phyloP scores from a whole-genome alignment of 441 rosid species.

The Erodium moschatum region DNA sequence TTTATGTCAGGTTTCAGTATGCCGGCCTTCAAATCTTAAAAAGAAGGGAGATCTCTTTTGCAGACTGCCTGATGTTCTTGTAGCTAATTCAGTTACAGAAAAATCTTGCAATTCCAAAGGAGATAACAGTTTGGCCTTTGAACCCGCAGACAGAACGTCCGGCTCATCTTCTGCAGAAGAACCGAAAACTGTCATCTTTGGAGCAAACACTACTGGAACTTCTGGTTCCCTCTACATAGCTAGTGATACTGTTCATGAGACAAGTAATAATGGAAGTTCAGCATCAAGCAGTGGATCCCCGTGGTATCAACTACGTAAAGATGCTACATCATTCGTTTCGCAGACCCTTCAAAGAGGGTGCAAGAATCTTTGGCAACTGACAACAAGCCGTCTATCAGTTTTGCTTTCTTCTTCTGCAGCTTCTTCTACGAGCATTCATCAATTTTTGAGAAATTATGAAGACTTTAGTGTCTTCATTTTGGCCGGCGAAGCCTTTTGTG shows the following conservation, averaged over 20 bases:
- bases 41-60: constrained; percentile 33
- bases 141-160: constrained; percentile 29
- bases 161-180: constrained; percentile 35
- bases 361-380: constrained; percentile 96
- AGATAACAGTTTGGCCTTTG: constrained; percentile 29
- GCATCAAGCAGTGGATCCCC: constrained; percentile 71
- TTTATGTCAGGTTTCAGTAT: constrained; percentile 29
- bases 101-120: constrained; percentile 33
- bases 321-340: constrained; percentile 76
- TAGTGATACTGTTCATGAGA: constrained; percentile 32
- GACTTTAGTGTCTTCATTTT: constrained; percentile 76
- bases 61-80: constrained; percentile 33
- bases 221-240: constrained; percentile 24
- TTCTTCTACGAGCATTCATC: constrained; percentile 84
- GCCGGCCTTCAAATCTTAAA: constrained; percentile 30
- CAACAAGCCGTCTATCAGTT: constrained; percentile 81
- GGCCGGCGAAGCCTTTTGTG: constrained; percentile 97
- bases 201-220: constrained; percentile 27
- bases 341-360: constrained; percentile 86
- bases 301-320: constrained; percentile 89
- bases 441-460: constrained; percentile 84
- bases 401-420: constrained; percentile 81
- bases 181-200: constrained; percentile 22
- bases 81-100: constrained; percentile 31
- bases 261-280: constrained; percentile 41